Evolutionary conservation across 441 rosid genomes (phyloP).

Genomic region (Biscutella auriculata): DNA sequence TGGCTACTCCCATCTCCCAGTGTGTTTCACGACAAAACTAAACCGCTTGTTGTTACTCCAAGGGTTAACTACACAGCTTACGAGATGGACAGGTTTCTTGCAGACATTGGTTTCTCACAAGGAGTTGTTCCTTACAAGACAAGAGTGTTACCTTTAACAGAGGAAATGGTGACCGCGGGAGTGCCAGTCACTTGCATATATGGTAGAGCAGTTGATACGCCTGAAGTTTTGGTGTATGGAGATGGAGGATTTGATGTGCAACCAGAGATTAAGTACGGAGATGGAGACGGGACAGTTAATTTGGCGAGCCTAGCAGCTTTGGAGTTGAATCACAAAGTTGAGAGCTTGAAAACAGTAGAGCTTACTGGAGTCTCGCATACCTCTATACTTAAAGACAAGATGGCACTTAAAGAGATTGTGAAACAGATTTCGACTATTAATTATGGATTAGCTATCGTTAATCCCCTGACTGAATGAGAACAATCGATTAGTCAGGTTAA

Average conservation of each 20-base stretch:
- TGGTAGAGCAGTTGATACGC: slow-evolving; percentile 47
- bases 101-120: slow-evolving; percentile 48
- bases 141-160: slow-evolving; percentile 43
- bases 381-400: slow-evolving; percentile 34
- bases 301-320: slow-evolving; percentile 58
- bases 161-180: slow-evolving; percentile 26
- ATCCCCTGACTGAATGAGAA: not conserved
- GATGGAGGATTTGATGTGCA: slow-evolving; percentile 43
- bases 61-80: slow-evolving; percentile 36
- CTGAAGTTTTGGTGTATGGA: slow-evolving; percentile 43
- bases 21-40: slow-evolving; percentile 26
- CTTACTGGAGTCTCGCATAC: slow-evolving; percentile 50
- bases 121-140: slow-evolving; percentile 45
- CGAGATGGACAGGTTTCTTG: slow-evolving; percentile 37
- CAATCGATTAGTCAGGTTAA: not conserved
- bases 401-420: slow-evolving; percentile 38
- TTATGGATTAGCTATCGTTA: not conserved
- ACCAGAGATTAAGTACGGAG: slow-evolving; percentile 60
- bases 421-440: slow-evolving; percentile 34
- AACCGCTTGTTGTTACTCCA: slow-evolving; percentile 43
- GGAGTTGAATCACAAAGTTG: too few species aligned
- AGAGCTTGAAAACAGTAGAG: slow-evolving; percentile 32
- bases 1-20: slow-evolving; percentile 67
- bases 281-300: slow-evolving; percentile 84
- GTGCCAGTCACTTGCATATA: slow-evolving; percentile 60